Percentiles rank a stretch among this genome's conserved stretches.
Evolutionary conservation across 139 green algal species (phyloP).

Genomic region (Coelastrella sp.): DNA sequence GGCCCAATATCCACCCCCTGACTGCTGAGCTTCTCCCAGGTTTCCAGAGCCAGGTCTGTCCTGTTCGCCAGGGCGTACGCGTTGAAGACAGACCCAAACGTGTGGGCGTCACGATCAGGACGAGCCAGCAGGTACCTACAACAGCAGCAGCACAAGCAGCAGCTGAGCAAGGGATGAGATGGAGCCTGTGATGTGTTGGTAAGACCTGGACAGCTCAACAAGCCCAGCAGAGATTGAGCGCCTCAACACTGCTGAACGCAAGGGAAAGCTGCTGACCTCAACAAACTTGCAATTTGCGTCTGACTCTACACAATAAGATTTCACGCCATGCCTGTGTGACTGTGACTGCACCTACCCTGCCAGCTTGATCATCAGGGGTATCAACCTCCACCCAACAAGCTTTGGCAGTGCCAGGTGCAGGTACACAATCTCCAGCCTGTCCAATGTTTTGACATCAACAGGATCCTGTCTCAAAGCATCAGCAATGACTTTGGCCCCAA

Average conservation of each 20-base stretch:
- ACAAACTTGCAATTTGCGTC: neutral
- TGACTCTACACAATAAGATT: no score
- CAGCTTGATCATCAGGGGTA: constrained; percentile 16
- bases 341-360: neutral
- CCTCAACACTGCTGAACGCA: neutral
- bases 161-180: neutral
- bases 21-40: constrained; percentile 38
- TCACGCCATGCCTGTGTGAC: neutral
- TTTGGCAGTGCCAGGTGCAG: constrained; percentile 29
- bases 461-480: constrained; percentile 7
- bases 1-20: constrained; percentile 55
- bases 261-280: no score
- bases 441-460: neutral
- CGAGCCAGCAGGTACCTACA: constrained; percentile 42
- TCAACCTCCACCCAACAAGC: constrained; percentile 5
- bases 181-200: neutral
- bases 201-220: no score
- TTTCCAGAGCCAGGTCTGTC: constrained; percentile 35
- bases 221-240: no score
- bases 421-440: constrained; percentile 25
- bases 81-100: constrained; percentile 44
- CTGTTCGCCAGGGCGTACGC: neutral
- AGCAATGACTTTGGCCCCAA: neutral
- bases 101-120: constrained; percentile 52
- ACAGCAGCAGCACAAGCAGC: neutral